phyloP scores from a whole-genome alignment of 305 asterid genomes.

The Nicotiana rustica region DNA sequence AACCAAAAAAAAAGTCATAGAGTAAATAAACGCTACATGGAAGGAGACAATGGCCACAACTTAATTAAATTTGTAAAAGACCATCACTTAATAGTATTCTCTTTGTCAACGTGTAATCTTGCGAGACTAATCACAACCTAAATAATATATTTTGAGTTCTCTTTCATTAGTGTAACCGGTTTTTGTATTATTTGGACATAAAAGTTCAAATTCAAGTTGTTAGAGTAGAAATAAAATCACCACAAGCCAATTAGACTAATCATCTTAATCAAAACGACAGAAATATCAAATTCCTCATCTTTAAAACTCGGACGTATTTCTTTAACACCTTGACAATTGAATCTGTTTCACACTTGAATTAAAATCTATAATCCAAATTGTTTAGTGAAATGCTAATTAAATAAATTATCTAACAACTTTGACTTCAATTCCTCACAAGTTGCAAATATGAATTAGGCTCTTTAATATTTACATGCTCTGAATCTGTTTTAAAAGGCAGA shows the following conservation, averaged over 20 bases:
- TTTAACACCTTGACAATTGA: too few species aligned
- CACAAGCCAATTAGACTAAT: background rate
- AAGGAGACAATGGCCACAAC: background rate
- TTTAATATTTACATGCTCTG: background rate
- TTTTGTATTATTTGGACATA: background rate
- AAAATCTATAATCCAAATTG: background rate
- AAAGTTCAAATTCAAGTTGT: background rate
- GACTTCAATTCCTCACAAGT: background rate
- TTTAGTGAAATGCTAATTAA: background rate
- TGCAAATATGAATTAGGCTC: background rate
- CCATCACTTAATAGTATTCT: background rate
- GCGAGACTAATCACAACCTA: background rate
- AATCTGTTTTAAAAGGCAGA: background rate
- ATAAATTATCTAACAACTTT: background rate
- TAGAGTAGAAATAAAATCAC: background rate
- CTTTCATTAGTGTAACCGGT: background rate
- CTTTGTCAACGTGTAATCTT: background rate
- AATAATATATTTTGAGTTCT: too few species aligned
- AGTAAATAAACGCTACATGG: background rate
- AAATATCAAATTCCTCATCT: background rate
- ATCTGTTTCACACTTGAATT: too few species aligned
- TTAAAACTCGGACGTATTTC: too few species aligned
- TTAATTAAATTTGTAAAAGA: background rate
- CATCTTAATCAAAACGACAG: background rate
- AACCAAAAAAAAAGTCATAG: too few species aligned